Evolutionary conservation across 768 basidiomycete genomes (phyloP), one percentile per base, ranked within the genome.

Genomic region (Kwoniella sp.): DNA sequence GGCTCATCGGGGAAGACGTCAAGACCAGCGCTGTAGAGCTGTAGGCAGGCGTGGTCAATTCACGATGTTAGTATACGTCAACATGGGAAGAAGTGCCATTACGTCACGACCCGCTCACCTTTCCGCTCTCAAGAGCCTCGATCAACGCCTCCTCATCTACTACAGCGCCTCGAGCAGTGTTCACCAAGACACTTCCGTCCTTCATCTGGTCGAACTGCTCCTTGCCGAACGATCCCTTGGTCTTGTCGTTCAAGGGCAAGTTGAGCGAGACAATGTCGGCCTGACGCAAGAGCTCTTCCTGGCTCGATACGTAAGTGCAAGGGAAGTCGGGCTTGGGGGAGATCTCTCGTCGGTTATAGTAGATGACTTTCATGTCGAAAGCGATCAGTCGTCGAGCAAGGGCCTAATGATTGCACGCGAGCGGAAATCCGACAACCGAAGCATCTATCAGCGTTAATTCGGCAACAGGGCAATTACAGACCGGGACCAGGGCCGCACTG

Each of bases 1-100:
- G 93, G 93, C 78, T 95, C 93, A 80, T 93, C 85, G 5, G 92
- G 91, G 82, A 72, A 93, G 25, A 93, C 92, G 71, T 94, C 92
- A 38, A 94, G 83, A 15, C 92, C 92, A 22, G 90, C 90, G 1
- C 88, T 88, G 38, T 85, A 86, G 65, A 93, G 84, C 91, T 92
- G 74, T 22, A 25, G 22, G 31, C 31, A 26, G 41, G 41, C 34
- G 41, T 20, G 41, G 41, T 17, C 11, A 20, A 3, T 11, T 45
- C 41, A 45, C n/a, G n/a, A n/a, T n/a, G n/a, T n/a, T n/a, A n/a
- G n/a, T n/a, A n/a, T n/a, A n/a, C n/a, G n/a, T n/a, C n/a, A n/a
- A n/a, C n/a, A n/a, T n/a, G n/a, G n/a, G n/a, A n/a, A n/a, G n/a
- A n/a, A n/a, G n/a, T n/a, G n/a, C n/a, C n/a, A n/a, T 47, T 28